A percentile compares a stretch with the other conserved stretches of the same genome.
Evolutionary conservation across 345 rosid genomes (phyloP).

Genomic region (Eucalyptus regnans): DNA sequence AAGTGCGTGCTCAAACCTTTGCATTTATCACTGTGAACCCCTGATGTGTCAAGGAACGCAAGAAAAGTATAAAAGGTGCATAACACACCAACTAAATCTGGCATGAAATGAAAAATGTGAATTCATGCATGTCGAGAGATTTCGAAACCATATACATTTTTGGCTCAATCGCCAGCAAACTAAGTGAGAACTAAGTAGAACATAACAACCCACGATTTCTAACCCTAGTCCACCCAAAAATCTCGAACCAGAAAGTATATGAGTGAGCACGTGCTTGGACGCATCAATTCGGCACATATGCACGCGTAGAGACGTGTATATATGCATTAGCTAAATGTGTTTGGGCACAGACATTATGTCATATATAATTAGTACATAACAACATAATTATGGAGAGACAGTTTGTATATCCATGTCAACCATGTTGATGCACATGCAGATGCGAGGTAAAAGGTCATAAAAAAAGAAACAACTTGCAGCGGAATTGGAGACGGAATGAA

Average conservation of each 20-base stretch:
- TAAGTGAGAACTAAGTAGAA: neutral
- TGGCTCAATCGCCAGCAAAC: neutral
- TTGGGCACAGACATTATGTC: neutral
- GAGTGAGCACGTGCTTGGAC: neutral
- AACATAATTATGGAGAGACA: neutral
- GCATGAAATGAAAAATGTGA: neutral
- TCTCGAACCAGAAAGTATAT: neutral
- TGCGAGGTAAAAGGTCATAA: neutral
- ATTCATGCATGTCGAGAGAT: neutral
- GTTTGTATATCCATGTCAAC: neutral
- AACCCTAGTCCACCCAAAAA: neutral
- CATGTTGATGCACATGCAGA: neutral
- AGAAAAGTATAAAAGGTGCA: neutral
- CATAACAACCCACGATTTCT: neutral
- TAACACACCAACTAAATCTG: neutral
- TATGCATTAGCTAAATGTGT: neutral
- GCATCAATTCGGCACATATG: neutral
- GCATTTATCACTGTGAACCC: neutral
- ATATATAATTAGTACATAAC: neutral
- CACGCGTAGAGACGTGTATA: neutral
- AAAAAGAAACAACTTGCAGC: neutral
- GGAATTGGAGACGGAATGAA: neutral
- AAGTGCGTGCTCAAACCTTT: neutral
- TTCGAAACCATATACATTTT: neutral
- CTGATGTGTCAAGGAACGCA: neutral